Base-by-base conservation (phyloP, 1,284 basidiomycete species). In the Tetrapyrgos nigripes region DNA sequence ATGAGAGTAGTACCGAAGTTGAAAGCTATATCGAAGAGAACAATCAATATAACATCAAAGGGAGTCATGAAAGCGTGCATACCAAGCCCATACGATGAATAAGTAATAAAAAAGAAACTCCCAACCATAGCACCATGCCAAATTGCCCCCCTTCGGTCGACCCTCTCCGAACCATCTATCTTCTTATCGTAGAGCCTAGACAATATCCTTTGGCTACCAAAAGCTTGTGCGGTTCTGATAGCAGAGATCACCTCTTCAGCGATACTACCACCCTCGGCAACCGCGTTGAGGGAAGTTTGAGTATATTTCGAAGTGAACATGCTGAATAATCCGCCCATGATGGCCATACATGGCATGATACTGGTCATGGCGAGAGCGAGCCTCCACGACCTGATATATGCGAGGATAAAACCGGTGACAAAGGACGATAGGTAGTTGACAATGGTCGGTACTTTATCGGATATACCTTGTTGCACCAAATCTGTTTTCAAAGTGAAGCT, bases 221-320 rank as follows among this genome's bases (percentile, higher is more conserved):
- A 99, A 0, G 97, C 96, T 64, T 98, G 94, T 1, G 94, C 89
- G 2, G 92, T 96, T 21, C 95, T 89, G 43, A 97, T 76, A 19
- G 92, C 93, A 1, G 92, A 91, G 57, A 99, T 92, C 65, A 94
- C 93, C 73, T 99, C 97, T 75, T 99, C 97, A 0, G 97, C 96
- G 17, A 98, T 74, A 2, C 85, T 89, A 40, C 96, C 96, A 23
- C 90, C 91, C 24, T 91, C 87, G 2, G 94, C 93, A 33, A 97
- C 85, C 57, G 89, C 79, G 58, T 89, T 86, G 54, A 97, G 83
- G 24, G 91, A 11, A 9, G 37, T 40, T 82, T 89, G 88, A 80
- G 88, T 89, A 68, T 88, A 89, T 33, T 76, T 80, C 6, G 91
- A 85, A 45, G 93, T 76, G 64, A 89, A 87, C 61, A 84, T 89